phyloP scores from a whole-genome alignment of 2,329 filamentous ascomycete species.

The Ceratocystis huliohia region DNA sequence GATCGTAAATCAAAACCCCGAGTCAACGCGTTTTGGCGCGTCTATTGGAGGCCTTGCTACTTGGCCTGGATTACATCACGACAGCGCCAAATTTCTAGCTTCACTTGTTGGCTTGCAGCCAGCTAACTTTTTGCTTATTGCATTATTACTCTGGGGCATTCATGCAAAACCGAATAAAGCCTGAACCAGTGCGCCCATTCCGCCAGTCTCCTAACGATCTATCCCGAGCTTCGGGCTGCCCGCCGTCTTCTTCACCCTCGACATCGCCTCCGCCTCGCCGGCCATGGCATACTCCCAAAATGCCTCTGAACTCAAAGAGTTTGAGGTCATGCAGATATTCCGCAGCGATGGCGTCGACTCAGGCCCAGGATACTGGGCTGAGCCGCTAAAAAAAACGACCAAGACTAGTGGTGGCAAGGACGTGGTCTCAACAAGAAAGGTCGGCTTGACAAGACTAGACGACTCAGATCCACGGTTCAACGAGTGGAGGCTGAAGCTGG shows the following conservation, averaged over 20 bases:
- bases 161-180: too few relatives aligned
- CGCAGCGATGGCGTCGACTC: slow-evolving; percentile 37
- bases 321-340: slow-evolving; percentile 32
- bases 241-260: not conserved
- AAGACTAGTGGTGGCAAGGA: slow-evolving; percentile 6
- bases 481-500: slow-evolving; percentile 36
- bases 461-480: slow-evolving; percentile 34
- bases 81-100: not conserved
- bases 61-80: not conserved
- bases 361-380: slow-evolving; percentile 35
- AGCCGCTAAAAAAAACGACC: slow-evolving; percentile 24
- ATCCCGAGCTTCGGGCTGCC: not conserved
- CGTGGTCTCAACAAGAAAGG: slow-evolving; percentile 27
- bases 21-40: slow-evolving; percentile 8
- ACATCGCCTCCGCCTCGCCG: not conserved
- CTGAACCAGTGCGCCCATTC: not conserved
- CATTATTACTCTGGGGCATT: too few relatives aligned
- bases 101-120: too few relatives aligned
- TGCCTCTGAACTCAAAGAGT: slow-evolving; percentile 24
- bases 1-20: not conserved
- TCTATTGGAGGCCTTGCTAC: slow-evolving; percentile 13
- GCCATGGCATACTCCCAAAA: not conserved
- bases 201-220: not conserved
- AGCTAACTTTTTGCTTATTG: too few relatives aligned
- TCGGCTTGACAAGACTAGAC: slow-evolving; percentile 31